Evolutionary conservation across 1,284 basidiomycete species (phyloP), one percentile per base, ranked within the genome.

Genomic region (Tilletia indica): DNA sequence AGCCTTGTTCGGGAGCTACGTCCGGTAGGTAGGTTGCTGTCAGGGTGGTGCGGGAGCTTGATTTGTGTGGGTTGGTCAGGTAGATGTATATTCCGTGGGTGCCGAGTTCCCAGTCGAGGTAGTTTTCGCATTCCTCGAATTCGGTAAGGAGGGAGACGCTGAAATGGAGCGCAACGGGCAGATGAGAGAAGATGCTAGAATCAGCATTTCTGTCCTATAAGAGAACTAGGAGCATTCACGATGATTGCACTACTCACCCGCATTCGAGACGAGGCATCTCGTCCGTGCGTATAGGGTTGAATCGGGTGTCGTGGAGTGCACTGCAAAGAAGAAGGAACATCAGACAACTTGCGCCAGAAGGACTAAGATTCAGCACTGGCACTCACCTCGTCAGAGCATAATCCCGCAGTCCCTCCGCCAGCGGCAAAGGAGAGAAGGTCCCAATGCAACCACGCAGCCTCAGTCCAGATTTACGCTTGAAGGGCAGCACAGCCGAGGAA

Each of bases 1-100:
- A 99, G 2, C 93, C 94, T 85, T 98, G 96, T 67, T 93, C 93
- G 0, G 90, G 89, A 54, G 92, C 91, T 69, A 99, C 91, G 73
- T 98, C 91, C 2, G 96, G 96, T n/a, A 99, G 88, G 85, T 97
- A 99, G 0, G 93, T 96, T 2, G 95, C 95, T 3, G 90, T 90
- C 76, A 97, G 90, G 80, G 86, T 45, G 70, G 73, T 8, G 61
- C 72, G 45, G 8, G 21, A 68, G 38, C 48, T 25, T 21, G 36
- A 42, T 51, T 31, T 70, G 1, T 66, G 68, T 16, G 93, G 94
- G 81, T 93, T 90, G 36, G 90, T 88, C 84, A 98, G 93, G 25
- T 90, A 89, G 76, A 99, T 92, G 84, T 92, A 89, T 84, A 98
- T 95, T 67, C 96, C 96, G 85, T 99, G 96, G 2, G 89, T 88